Base-by-base conservation (phyloP, 495 filamentous ascomycete species). In the Podospora pseudopauciseta region DNA sequence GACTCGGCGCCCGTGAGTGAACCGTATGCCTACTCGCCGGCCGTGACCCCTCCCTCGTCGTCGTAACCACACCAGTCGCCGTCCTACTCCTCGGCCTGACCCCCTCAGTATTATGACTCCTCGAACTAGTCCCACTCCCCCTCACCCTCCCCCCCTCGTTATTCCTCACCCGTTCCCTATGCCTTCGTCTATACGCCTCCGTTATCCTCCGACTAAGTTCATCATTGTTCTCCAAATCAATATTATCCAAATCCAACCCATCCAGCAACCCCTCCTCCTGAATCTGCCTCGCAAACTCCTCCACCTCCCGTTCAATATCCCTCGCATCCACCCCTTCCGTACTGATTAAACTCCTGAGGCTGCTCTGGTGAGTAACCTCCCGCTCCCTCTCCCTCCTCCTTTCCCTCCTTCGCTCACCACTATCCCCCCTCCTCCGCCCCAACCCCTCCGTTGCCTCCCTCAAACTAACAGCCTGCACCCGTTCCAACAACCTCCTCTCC, bases 181-280 rank as follows among this genome's bases (percentile, higher is more conserved):
- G 91, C 39, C 92, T 82, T 64, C 90, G 83, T 63, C 90, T 82
- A 74, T 94, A 96, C 16, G 92, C 92, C 71, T 94, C 90, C 16
- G 92, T 93, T 72, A 97, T 96, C 69, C 89, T 87, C 74, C 93
- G 89, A 74, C 90, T 96, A 6, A 97, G 85, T 76, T 95, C 91
- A 70, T 96, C 92, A 72, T 97, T 92, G 68, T 89, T 90, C 60
- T 79, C 79, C 3, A 90, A 82, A 69, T 91, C 90, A 28, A 97
- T 85, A 70, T 92, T 91, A 73, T 92, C 87, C 64, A 96, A 79
- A 73, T 97, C 92, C 63, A 97, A 86, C 34, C 92, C 92, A 70
- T 96, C 91, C 64, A 97, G 76, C 62, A 96, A 76, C 0, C 93
- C 93, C 71, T 96, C 93, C 71, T 94, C 92, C 69, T 93, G 86